Evolutionary conservation across 305 asterid species (phyloP).

Genomic region (Fraxinus velutina): DNA sequence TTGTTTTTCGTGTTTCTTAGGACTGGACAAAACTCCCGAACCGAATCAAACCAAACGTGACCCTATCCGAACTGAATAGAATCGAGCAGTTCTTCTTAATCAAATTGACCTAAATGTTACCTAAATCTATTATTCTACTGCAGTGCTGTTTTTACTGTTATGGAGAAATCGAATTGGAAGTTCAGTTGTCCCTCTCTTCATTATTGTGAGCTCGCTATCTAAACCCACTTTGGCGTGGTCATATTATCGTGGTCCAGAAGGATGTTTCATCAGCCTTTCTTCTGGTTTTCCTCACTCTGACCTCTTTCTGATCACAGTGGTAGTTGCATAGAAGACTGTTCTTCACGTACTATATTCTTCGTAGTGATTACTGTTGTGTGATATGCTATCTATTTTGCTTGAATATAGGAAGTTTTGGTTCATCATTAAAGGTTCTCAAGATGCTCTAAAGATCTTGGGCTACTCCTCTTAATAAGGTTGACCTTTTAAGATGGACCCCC

Average conservation of each 20-base stretch:
- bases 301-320: neutral
- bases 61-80: neutral
- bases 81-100: neutral
- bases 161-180: neutral
- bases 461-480: too few species aligned
- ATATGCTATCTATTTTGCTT: neutral
- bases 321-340: neutral
- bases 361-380: neutral
- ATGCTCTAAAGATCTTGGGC: too few species aligned
- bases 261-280: constrained; percentile 1
- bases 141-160: neutral
- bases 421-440: neutral
- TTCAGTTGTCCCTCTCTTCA: neutral
- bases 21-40: neutral
- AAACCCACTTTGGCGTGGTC: neutral
- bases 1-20: neutral
- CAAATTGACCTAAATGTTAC: neutral
- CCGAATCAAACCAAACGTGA: neutral
- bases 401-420: neutral
- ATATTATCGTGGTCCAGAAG: neutral
- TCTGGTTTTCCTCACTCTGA: neutral
- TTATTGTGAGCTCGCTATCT: neutral
- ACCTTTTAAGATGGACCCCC: too few species aligned
- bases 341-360: neutral
- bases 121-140: neutral